These are phyloP conservation scores for Pythium sukuiense DNA, from an alignment of 352 stramenopile species.

Conservation along the genomic window DNA sequence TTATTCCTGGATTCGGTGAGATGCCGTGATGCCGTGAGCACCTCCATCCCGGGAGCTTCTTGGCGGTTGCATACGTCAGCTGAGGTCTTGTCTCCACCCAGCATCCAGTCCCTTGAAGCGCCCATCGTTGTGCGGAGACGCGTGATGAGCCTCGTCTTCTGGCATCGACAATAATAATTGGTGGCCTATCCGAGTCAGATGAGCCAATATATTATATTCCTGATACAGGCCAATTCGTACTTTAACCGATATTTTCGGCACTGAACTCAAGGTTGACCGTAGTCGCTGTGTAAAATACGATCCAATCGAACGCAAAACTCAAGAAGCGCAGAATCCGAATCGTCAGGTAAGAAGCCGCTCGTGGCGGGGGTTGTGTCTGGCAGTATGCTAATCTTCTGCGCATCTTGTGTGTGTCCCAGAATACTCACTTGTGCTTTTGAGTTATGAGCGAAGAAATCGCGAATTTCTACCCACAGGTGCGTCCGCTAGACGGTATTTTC, in stretches of 20 bases:
- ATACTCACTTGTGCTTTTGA: background rate
- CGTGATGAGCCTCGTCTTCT: too few relatives aligned
- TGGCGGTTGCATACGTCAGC: too few relatives aligned
- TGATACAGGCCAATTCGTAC: background rate
- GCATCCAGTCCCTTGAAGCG: too few relatives aligned
- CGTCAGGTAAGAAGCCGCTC: background rate
- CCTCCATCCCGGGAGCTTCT: too few relatives aligned
- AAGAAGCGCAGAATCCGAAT: too few relatives aligned
- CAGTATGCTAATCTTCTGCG: background rate
- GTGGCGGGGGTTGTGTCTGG: background rate
- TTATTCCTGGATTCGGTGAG: too few relatives aligned
- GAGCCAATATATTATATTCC: background rate
- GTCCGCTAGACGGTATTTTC: background rate
- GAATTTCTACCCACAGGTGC: conserved; percentile 24
- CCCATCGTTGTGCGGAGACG: too few relatives aligned
- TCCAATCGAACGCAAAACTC: background rate
- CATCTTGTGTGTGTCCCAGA: background rate
- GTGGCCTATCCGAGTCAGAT: too few relatives aligned
- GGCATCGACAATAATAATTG: too few relatives aligned
- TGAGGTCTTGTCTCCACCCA: too few relatives aligned
- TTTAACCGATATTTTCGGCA: background rate
- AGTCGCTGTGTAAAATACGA: background rate
- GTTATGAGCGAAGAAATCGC: conserved; percentile 22
- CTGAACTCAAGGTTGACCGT: background rate
- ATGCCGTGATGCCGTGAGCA: too few relatives aligned